phyloP scores from a whole-genome alignment of 2,329 filamentous ascomycete genomes.

The Fusarium udum region DNA sequence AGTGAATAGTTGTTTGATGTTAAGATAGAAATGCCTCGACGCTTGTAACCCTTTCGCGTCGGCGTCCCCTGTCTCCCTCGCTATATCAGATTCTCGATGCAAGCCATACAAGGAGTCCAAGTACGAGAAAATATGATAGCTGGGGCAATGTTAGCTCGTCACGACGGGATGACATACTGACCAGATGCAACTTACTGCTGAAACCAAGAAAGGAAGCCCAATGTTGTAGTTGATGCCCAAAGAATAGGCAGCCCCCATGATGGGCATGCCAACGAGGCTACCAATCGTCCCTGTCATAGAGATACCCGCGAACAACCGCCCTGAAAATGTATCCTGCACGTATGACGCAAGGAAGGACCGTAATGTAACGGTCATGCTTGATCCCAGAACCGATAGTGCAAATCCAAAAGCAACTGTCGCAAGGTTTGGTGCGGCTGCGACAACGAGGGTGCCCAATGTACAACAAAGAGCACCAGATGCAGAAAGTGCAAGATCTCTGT shows the following conservation, averaged over 20 bases:
- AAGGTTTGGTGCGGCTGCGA: neutral
- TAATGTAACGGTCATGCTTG: neutral
- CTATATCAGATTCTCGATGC: neutral
- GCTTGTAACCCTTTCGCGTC: neutral
- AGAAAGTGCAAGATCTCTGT: neutral
- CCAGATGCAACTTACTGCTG: neutral
- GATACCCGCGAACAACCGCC: neutral
- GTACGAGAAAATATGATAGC: neutral
- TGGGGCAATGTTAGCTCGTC: neutral
- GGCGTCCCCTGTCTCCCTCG: neutral
- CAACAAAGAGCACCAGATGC: neutral
- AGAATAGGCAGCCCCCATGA: slow-evolving; percentile 3
- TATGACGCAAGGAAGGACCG: slow-evolving; percentile 1
- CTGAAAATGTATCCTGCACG: neutral
- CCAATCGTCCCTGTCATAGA: neutral
- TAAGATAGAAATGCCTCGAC: no score
- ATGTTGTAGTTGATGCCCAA: neutral
- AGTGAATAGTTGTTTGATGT: neutral
- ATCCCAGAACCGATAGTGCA: neutral
- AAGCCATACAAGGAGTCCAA: neutral
- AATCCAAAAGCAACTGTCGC: neutral
- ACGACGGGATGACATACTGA: rapidly evolving
- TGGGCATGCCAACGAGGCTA: neutral
- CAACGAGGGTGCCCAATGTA: neutral
- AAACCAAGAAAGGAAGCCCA: neutral